A percentile compares a stretch with the other conserved stretches of the same genome.
These are phyloP conservation scores for Penicillium dipodomyicola DNA, from an alignment of 495 filamentous ascomycete species.

Conservation along the genomic window DNA sequence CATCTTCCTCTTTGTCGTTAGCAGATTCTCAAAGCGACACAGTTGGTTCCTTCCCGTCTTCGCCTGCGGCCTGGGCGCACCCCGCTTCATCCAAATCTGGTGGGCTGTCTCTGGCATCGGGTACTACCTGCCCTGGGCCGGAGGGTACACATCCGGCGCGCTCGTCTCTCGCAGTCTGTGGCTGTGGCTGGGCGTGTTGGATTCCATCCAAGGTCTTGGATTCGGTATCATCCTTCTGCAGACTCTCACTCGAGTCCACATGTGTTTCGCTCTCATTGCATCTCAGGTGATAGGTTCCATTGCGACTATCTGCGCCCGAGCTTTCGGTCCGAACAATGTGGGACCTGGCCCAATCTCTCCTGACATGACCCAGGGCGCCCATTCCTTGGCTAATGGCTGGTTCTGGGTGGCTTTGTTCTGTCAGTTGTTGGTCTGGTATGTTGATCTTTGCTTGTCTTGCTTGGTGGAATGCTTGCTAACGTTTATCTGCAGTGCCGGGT, in stretches of 20 bases:
- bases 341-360: conserved; percentile 47
- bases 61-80: conserved; percentile 49
- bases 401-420: conserved; percentile 65
- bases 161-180: conserved; percentile 48
- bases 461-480: conserved; percentile 10
- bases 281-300: conserved; percentile 51
- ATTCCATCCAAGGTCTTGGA: conserved; percentile 49
- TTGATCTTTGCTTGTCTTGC: background rate
- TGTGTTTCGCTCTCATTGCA: conserved; percentile 49
- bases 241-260: conserved; percentile 47
- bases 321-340: conserved; percentile 44
- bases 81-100: conserved; percentile 51
- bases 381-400: conserved; percentile 53
- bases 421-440: conserved; percentile 60
- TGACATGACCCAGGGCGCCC: conserved; percentile 37
- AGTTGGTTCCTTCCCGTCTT: conserved; percentile 52
- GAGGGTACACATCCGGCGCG: conserved; percentile 38
- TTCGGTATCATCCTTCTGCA: conserved; percentile 52
- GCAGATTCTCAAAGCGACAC: conserved; percentile 42
- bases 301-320: conserved; percentile 48
- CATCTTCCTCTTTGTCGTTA: conserved; percentile 41
- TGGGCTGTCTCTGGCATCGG: conserved; percentile 50
- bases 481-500: conserved; percentile 47
- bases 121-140: conserved; percentile 48
- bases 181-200: conserved; percentile 51